Percentiles rank a stretch among this genome's conserved stretches.
Evolutionary conservation across 2,329 filamentous ascomycete genomes (phyloP).

Genomic region (Metarhizium brunneum): DNA sequence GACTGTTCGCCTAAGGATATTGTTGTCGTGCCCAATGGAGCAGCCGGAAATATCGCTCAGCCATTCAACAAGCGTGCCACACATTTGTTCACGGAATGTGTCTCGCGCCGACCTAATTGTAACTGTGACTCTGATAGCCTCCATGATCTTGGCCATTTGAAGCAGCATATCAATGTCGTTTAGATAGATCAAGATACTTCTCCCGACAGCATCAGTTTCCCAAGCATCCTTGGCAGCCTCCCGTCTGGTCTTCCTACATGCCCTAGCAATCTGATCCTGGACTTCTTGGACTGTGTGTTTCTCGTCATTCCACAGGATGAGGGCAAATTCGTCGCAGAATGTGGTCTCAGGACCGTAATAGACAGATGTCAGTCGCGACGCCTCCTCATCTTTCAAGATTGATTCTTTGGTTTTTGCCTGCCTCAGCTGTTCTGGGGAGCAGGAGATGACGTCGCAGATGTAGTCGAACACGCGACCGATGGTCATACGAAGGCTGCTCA

Average conservation of each 20-base stretch:
- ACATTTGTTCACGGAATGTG: conserved; percentile 97
- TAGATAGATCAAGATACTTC: conserved; percentile 74
- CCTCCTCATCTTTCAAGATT: conserved; percentile 71
- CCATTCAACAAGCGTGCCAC: conserved; percentile 95
- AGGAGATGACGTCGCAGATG: conserved; percentile 95
- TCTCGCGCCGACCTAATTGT: conserved; percentile 90
- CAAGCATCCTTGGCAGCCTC: conserved; percentile 70
- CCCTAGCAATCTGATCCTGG: conserved; percentile 77
- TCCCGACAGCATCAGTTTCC: conserved; percentile 81
- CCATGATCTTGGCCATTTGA: conserved; percentile 72
- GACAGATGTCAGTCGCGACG: conserved; percentile 61
- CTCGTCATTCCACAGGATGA: conserved; percentile 96
- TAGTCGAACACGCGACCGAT: conserved; percentile 83
- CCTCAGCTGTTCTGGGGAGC: conserved; percentile 89
- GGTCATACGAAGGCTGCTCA: conserved; percentile 73
- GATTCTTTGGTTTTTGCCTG: conserved; percentile 74
- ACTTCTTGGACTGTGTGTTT: conserved; percentile 95
- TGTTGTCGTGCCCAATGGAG: conserved; percentile 68
- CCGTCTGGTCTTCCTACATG: conserved; percentile 62
- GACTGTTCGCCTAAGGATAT: conserved; percentile 70
- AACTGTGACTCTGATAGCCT: conserved; percentile 92
- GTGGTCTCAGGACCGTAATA: conserved; percentile 56
- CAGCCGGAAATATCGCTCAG: conserved; percentile 86
- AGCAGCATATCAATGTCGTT: conserved; percentile 65
- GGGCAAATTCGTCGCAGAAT: conserved; percentile 56